Conservation (phyloP, 1,284 basidiomycete genomes). For the Irpex sp. region DNA sequence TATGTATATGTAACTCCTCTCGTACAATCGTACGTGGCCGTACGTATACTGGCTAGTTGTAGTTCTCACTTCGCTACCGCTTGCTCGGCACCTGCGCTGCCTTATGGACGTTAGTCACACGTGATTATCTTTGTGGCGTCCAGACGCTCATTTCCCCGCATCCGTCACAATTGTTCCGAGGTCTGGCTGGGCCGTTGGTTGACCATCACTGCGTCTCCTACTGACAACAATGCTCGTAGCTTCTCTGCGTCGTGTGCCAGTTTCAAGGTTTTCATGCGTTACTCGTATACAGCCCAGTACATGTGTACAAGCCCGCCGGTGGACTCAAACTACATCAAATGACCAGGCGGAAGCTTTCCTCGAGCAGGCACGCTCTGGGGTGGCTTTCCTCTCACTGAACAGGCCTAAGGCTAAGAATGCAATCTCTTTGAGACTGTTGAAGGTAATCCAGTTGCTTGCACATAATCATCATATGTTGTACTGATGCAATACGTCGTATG, state of each 20-base stretch:
- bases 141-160: background rate
- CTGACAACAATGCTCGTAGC: too few species aligned
- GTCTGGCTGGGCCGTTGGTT: too few species aligned
- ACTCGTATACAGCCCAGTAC: background rate
- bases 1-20: too few species aligned
- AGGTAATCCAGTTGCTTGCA: constrained; percentile 36
- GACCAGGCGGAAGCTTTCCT: constrained; percentile 50
- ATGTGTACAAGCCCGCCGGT: background rate
- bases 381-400: constrained; percentile 72
- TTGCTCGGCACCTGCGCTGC: too few species aligned
- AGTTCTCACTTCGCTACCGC: too few species aligned
- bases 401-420: constrained; percentile 88
- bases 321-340: constrained; percentile 4
- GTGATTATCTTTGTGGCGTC: background rate
- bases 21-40: too few species aligned
- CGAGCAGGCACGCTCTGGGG: constrained; percentile 45
- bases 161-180: background rate
- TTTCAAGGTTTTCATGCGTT: background rate
- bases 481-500: constrained; percentile 8
- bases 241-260: background rate
- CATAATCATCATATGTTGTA: background rate
- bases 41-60: too few species aligned
- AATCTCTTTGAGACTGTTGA: constrained; percentile 73
- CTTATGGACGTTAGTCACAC: too few species aligned
- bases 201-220: too few species aligned